Base-by-base conservation (phyloP, 805 yeast species). In the Candida insectorum region DNA sequence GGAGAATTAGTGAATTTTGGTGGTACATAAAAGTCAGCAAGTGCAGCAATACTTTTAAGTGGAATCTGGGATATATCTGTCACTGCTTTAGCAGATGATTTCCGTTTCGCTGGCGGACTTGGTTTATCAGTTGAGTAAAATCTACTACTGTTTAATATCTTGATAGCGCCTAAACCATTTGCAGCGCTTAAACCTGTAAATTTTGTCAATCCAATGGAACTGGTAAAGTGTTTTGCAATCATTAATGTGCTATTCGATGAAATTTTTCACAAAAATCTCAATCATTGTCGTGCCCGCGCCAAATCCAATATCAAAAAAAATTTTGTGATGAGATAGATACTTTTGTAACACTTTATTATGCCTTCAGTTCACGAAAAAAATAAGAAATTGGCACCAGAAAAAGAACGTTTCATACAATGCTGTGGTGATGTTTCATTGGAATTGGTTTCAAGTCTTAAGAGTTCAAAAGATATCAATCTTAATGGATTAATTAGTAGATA, bases 361-460 rank as follows among this genome's bases (percentile, higher is more conserved):
- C 66, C 67, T 13, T 52, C 65, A 9, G 60, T 51, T 10, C 48
- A 49, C 23, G 31, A 28, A 13, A 30, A 30, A 9, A 28, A 16
- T 12, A 84, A 75, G 44, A 84, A 83, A 46, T 66, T 80, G 26
- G 84, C 89, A 14, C 94, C 96, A 1, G 97, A 89, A 52, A 87
- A 85, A 58, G 98, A 91, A 63, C 72, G 97, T 39, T 91, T 91
- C 52, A 62, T 91, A 27, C 88, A 85, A 56, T 86, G 96, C 57
- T 88, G 96, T 60, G 84, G 95, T 16, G 97, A 89, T 51, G 84
- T 89, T 30, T 84, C 96, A 3, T 65, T 85, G 29, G 96, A 88
- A 57, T 70, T 89, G 26, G 93, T 89, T 13, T 75, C 81, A 15
- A 81, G 94, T 5, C 67, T 87, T 17, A 78, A 84, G 36, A 71